phyloP scores from a whole-genome alignment of 176 grass and related monocot species.

The Tillandsia leiboldiana region DNA sequence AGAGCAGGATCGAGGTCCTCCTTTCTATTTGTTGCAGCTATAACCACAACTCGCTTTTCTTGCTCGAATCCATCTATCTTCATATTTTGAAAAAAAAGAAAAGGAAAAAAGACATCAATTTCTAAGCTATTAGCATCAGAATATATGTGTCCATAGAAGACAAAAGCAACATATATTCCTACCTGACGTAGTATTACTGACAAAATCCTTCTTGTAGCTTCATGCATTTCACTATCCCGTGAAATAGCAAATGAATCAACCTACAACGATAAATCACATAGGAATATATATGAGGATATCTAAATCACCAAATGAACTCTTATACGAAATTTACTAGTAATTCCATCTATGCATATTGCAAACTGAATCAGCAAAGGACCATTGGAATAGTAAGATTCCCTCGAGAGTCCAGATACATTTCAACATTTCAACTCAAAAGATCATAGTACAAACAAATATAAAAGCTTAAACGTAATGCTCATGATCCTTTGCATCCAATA shows the following conservation, averaged over 20 bases:
- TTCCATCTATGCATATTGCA: no score
- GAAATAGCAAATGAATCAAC: slow-evolving; percentile 87
- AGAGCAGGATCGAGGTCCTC: slow-evolving; percentile 94
- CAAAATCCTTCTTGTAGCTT: slow-evolving; percentile 90
- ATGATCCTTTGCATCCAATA: background rate
- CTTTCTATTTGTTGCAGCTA: slow-evolving; percentile 98
- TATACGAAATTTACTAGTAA: background rate
- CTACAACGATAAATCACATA: slow-evolving; percentile 23
- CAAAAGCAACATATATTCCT: background rate
- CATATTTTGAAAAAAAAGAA: background rate
- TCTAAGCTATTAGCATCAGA: background rate
- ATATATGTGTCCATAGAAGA: background rate
- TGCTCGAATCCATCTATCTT: slow-evolving; percentile 97
- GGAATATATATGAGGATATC: no score
- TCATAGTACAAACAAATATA: background rate
- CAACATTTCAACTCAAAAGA: background rate
- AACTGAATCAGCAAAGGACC: no score
- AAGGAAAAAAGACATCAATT: background rate
- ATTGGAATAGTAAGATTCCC: no score
- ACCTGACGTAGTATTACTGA: slow-evolving; percentile 97
- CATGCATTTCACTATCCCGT: slow-evolving; percentile 90
- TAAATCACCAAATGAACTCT: slow-evolving; percentile 7
- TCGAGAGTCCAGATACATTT: background rate
- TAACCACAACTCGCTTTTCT: slow-evolving; percentile 73
- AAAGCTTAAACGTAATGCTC: background rate